These are phyloP conservation scores for Pichia sp. DNA, from an alignment of 1,139 yeast genomes.

Conservation along the genomic window DNA sequence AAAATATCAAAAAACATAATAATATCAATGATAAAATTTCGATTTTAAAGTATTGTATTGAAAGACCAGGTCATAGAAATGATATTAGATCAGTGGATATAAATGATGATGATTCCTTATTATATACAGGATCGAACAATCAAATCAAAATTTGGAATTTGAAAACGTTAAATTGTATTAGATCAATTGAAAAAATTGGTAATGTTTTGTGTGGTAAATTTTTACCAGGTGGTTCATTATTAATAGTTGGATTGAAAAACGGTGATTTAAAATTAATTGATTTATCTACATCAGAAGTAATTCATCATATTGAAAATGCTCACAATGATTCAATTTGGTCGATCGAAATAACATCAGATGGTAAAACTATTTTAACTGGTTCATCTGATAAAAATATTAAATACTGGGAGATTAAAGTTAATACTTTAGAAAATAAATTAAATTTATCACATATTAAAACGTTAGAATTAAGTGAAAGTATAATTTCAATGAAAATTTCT, in stretches of 20 bases:
- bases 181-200: constrained; percentile 79
- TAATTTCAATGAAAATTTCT: constrained; percentile 72
- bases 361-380: constrained; percentile 79
- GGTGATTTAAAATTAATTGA: constrained; percentile 85
- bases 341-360: constrained; percentile 79
- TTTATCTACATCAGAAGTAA: constrained; percentile 68
- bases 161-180: constrained; percentile 62
- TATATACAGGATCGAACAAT: constrained; percentile 91
- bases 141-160: constrained; percentile 84
- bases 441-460: constrained; percentile 70
- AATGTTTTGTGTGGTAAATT: constrained; percentile 78
- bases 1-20: constrained; percentile 40
- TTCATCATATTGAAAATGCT: constrained; percentile 66
- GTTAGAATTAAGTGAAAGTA: constrained; percentile 79
- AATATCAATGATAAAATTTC: constrained; percentile 36
- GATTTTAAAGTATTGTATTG: constrained; percentile 53
- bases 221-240: constrained; percentile 84
- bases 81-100: constrained; percentile 82
- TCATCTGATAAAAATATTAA: constrained; percentile 88
- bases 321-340: constrained; percentile 92
- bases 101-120: constrained; percentile 69
- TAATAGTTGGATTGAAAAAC: constrained; percentile 84
- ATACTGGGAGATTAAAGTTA: constrained; percentile 77
- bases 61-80: constrained; percentile 78
- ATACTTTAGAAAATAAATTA: constrained; percentile 45